Evolutionary conservation across 169 alveolate genomes (phyloP), one percentile per base, ranked within the genome.

Genomic region (Plasmodium relictum): DNA sequence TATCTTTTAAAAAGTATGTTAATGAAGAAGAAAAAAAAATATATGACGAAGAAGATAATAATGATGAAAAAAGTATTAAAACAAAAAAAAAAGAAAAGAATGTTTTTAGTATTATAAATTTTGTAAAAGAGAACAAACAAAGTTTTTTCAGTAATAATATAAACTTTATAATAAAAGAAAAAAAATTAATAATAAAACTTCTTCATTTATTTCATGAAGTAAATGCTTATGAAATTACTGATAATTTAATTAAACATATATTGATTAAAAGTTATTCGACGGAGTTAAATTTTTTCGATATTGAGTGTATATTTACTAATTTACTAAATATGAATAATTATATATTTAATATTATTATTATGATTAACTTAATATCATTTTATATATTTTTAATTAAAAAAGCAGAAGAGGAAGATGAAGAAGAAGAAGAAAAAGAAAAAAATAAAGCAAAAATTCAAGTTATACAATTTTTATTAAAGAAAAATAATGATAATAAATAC

Each of bases 51-150:
- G 24, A 31, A 31, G 18, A 56, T 10, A 20, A 10, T 31, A 18
- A 54, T 26, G 24, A 41, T 44, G 61, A 58, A 45, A 14, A 3
- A 26, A 16, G 26, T 18, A 37, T 56, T 16, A 52, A 62, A 18
- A 24, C 74, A 26, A 48, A 39, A 12, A 31, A 37, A 0, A 26
- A 74, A 9, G 65, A 59, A 48, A 74, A 61, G 2, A 20, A n/a
- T 24, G 31, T 74, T 48, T 18, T 58, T 10, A 41, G 44, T 37
- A 50, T 78, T 22, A 63, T 78, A 0, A 48, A 63, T 24, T 78
- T 78, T 65, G 89, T 65, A 14, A 78, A 78, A 41, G 78, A 78
- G 45, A 78, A 78, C 10, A 78, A 78, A 48, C 22, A 78, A 45
- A 63, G 63, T 24, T 37, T 26, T 50, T 78, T 78, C 37, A 20